Evolutionary conservation across 768 basidiomycete genomes (phyloP).

Genomic region (Tephrocybe sp.): DNA sequence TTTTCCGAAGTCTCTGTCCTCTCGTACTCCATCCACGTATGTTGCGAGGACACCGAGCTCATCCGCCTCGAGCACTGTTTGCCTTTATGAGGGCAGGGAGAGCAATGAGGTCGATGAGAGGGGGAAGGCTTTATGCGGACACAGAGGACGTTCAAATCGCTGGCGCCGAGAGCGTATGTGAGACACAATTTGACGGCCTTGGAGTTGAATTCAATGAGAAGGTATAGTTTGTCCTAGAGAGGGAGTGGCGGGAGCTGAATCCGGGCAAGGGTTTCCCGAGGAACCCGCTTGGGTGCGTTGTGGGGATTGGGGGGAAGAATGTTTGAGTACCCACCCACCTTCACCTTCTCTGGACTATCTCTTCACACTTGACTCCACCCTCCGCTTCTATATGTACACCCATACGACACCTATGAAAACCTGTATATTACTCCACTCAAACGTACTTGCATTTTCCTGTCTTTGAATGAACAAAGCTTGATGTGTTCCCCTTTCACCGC

Average conservation of each 20-base stretch:
- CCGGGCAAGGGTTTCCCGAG: conserved; percentile 86
- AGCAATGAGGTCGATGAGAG: background rate
- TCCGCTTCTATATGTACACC: no score
- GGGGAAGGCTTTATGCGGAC: conserved; percentile 39
- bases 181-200: conserved; percentile 80
- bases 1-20: conserved; percentile 82
- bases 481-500: no score
- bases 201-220: conserved; percentile 78
- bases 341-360: no score
- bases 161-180: conserved; percentile 83
- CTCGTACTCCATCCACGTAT: conserved; percentile 81
- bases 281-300: conserved; percentile 72
- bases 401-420: no score
- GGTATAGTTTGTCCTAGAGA: conserved; percentile 72
- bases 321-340: conserved; percentile 12
- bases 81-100: conserved; percentile 60
- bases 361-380: no score
- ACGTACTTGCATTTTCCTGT: no score
- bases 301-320: conserved; percentile 71
- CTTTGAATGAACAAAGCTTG: no score
- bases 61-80: conserved; percentile 89
- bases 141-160: conserved; percentile 81
- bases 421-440: no score
- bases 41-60: conserved; percentile 76
- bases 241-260: conserved; percentile 50